Percentiles rank a stretch among this genome's conserved stretches.
These are phyloP conservation scores for Suhomyces faveliae DNA, from an alignment of 805 yeast genomes.

Conservation along the genomic window DNA sequence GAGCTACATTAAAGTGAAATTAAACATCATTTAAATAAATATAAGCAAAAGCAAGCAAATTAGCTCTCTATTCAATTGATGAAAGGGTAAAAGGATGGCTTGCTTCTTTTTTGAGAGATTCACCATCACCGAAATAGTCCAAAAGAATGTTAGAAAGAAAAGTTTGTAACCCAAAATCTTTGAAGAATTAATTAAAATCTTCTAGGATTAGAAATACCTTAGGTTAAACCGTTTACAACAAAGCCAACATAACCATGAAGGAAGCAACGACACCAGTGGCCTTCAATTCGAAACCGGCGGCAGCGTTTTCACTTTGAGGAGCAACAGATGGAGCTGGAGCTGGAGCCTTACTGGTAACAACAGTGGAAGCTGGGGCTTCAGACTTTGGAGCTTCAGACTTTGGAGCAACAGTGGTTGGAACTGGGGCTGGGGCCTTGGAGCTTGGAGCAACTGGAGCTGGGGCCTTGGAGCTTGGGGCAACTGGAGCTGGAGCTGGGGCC, in stretches of 20 bases:
- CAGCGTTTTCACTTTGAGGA: conserved; percentile 4
- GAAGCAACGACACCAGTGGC: conserved; percentile 1
- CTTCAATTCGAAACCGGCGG: background rate
- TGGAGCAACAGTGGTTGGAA: conserved; percentile 11
- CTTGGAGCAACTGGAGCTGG: conserved; percentile 5
- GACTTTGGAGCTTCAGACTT: conserved; percentile 17
- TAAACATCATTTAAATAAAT: background rate
- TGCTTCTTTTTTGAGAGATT: background rate
- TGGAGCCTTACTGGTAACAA: background rate
- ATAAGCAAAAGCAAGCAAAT: background rate
- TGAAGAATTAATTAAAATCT: background rate
- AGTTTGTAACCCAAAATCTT: background rate
- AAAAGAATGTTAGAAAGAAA: background rate
- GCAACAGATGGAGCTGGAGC: conserved; percentile 1
- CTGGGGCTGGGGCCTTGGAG: conserved; percentile 9
- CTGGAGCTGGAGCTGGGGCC: conserved; percentile 4
- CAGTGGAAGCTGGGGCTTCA: conserved; percentile 13
- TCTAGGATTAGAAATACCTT: background rate
- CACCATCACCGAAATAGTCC: background rate
- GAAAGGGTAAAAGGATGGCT: background rate
- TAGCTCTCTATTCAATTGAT: background rate
- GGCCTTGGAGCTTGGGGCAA: conserved; percentile 10
- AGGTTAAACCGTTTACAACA: background rate
- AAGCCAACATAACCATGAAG: background rate
- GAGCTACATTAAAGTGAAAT: background rate